These are phyloP conservation scores for Mycena vulgaris DNA, from an alignment of 768 basidiomycete species.

Conservation along the genomic window DNA sequence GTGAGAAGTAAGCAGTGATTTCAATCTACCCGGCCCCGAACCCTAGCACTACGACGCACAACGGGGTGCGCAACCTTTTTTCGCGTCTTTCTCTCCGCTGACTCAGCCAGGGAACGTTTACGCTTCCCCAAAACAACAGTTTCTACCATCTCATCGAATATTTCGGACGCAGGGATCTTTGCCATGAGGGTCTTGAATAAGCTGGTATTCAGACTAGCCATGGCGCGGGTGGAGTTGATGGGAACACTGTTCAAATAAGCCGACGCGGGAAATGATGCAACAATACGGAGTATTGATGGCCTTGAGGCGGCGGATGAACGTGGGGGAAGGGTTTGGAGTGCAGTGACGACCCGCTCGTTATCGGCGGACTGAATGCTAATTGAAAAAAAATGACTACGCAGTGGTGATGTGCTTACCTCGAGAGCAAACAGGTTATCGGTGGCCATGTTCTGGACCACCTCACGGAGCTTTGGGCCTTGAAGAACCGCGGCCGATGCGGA, in stretches of 20 bases:
- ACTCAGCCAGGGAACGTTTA: not conserved
- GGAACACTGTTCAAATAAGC: not conserved
- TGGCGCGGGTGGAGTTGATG: not conserved
- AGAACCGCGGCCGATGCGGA: not conserved
- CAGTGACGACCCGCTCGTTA: too few species aligned
- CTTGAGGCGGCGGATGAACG: not conserved
- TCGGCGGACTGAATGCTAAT: too few species aligned
- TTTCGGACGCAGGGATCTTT: not conserved
- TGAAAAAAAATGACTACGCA: too few species aligned
- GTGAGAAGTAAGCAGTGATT: too few species aligned
- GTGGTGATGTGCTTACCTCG: slow-evolving; percentile 6
- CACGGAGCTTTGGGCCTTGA: not conserved
- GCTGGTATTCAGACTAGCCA: not conserved
- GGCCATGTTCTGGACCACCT: not conserved
- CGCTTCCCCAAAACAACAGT: not conserved
- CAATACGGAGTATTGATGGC: not conserved
- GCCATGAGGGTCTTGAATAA: not conserved
- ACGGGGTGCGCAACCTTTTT: not conserved
- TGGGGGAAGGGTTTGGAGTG: too few species aligned
- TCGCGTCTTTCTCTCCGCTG: not conserved
- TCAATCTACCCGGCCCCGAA: too few species aligned
- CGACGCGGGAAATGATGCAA: slow-evolving; percentile 7
- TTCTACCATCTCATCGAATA: too few species aligned
- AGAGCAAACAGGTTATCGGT: not conserved
- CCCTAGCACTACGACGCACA: not conserved